A percentile compares a stretch with the other conserved stretches of the same genome.
phyloP scores from a whole-genome alignment of 2,329 filamentous ascomycete species.

The Aspergillus caelatus region DNA sequence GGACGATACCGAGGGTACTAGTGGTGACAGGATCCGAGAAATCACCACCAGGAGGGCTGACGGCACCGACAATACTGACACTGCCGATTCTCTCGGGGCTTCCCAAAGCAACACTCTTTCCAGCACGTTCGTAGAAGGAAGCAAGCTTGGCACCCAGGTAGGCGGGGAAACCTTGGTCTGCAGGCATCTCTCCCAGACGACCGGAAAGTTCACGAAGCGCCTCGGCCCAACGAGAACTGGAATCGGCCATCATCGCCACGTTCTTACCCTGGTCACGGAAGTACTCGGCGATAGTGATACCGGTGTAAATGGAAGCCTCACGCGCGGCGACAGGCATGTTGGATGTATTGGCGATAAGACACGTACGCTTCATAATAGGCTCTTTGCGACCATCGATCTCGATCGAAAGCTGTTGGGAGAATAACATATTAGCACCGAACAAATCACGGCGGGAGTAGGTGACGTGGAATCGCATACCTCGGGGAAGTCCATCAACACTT shows the following conservation, averaged over 20 bases:
- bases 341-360: slow-evolving; percentile 96
- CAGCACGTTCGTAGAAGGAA: slow-evolving; percentile 98
- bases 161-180: slow-evolving; percentile 98
- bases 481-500: slow-evolving; percentile 99
- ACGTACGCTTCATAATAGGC: slow-evolving; percentile 99
- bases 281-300: slow-evolving; percentile 92
- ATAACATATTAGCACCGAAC: slow-evolving; percentile 16
- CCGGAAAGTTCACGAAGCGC: slow-evolving; percentile 97
- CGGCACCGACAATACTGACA: slow-evolving; percentile 96
- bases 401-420: slow-evolving; percentile 69
- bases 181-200: slow-evolving; percentile 98
- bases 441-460: neutral
- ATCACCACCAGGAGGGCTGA: slow-evolving; percentile 96
- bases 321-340: slow-evolving; percentile 99
- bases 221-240: slow-evolving; percentile 96
- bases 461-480: slow-evolving; percentile 56
- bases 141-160: slow-evolving; percentile 96
- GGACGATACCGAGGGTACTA: slow-evolving; percentile 92
- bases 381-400: slow-evolving; percentile 92
- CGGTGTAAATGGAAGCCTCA: slow-evolving; percentile 98
- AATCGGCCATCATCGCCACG: slow-evolving; percentile 99
- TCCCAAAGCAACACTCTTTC: slow-evolving; percentile 80
- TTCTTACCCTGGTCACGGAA: slow-evolving; percentile 96
- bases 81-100: slow-evolving; percentile 87
- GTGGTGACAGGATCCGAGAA: slow-evolving; percentile 98